These are phyloP conservation scores for Cucumis variabilis DNA, from an alignment of 331 rosid genomes.

Conservation along the genomic window DNA sequence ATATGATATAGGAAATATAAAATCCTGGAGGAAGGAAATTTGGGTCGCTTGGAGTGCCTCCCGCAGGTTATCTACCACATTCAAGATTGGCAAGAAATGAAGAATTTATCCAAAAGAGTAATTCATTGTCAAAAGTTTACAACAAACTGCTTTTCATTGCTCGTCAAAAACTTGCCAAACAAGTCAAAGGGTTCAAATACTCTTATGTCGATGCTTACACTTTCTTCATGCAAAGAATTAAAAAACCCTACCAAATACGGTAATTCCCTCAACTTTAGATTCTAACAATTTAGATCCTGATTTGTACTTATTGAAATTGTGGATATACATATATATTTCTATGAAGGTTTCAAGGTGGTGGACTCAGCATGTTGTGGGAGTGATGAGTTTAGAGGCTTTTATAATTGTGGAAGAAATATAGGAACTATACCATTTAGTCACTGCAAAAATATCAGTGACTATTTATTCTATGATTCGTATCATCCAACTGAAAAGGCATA, in stretches of 20 bases:
- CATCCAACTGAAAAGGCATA: conserved; percentile 41
- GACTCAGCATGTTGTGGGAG: conserved; percentile 46
- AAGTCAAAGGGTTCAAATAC: conserved; percentile 6
- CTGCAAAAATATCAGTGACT: conserved; percentile 39
- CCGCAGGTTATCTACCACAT: background rate
- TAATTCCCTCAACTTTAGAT: background rate
- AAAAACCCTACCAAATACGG: conserved; percentile 20
- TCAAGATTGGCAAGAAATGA: background rate
- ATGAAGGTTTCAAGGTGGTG: conserved; percentile 46
- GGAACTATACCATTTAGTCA: conserved; percentile 27
- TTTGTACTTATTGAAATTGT: too few relatives aligned
- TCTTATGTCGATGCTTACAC: background rate
- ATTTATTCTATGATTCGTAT: conserved; percentile 38
- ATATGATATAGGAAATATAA: background rate
- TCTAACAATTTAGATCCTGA: too few relatives aligned
- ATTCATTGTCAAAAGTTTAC: background rate
- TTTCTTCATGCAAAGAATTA: background rate
- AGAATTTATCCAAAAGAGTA: background rate
- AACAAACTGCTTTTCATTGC: background rate
- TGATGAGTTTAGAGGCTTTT: conserved; percentile 40
- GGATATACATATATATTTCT: too few relatives aligned
- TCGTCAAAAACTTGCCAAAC: background rate
- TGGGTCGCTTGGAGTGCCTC: background rate
- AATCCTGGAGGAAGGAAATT: background rate
- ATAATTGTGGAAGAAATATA: conserved; percentile 44